A percentile compares a stretch with the other conserved stretches of the same genome.
Evolutionary conservation across 2,329 filamentous ascomycete genomes (phyloP).

Genomic region (Biscogniauxia marginata): DNA sequence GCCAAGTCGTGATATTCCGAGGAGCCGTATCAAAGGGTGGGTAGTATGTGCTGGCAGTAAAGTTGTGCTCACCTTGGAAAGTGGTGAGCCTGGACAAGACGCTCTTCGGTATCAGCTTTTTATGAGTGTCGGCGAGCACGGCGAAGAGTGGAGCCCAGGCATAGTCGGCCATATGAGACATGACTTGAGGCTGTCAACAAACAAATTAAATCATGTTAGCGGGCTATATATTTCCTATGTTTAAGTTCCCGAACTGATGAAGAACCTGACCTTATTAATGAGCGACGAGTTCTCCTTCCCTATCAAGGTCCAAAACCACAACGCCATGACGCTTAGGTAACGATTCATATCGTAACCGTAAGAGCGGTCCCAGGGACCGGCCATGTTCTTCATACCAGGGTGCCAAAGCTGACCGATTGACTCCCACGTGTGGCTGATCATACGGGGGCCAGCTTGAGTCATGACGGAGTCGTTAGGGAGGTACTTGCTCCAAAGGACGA

Average conservation of each 20-base stretch:
- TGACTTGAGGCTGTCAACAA: constrained; percentile 47
- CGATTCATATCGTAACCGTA: constrained; percentile 65
- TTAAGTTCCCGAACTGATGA: too few species aligned
- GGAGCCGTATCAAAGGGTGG: constrained; percentile 56
- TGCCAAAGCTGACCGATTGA: constrained; percentile 54
- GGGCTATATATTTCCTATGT: too few species aligned
- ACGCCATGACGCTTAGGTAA: constrained; percentile 56
- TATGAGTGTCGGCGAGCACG: constrained; percentile 50
- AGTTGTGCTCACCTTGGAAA: constrained; percentile 54
- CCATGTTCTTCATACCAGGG: constrained; percentile 57
- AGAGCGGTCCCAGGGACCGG: constrained; percentile 62
- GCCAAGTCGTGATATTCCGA: constrained; percentile 59
- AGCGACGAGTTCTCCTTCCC: constrained; percentile 45
- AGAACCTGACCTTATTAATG: constrained; percentile 29
- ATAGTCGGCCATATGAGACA: constrained; percentile 60
- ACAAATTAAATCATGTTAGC: too few species aligned
- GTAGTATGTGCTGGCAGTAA: constrained; percentile 52
- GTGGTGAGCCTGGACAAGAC: constrained; percentile 40
- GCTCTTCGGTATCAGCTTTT: constrained; percentile 42
- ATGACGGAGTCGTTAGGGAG: constrained; percentile 53
- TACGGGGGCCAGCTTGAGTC: constrained; percentile 47
- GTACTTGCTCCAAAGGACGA: constrained; percentile 61
- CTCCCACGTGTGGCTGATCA: constrained; percentile 54
- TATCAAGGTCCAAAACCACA: constrained; percentile 58
- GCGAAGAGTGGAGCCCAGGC: constrained; percentile 57